Conservation (phyloP, 768 basidiomycete genomes). For the Lactarius quietus region DNA sequence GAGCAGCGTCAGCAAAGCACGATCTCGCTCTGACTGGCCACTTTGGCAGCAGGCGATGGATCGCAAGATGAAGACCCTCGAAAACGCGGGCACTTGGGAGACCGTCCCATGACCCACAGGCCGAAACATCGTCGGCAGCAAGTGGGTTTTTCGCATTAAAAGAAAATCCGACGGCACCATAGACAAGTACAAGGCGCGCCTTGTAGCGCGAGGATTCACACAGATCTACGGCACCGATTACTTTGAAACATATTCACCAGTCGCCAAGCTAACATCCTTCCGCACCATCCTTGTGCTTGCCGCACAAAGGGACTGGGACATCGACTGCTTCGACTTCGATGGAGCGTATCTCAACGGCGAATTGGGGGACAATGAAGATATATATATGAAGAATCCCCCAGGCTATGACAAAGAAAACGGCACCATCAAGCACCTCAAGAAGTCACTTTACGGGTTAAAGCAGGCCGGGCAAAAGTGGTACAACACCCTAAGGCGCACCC, state of each 20-base stretch:
- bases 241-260: slow-evolving; percentile 39
- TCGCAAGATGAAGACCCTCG: slow-evolving; percentile 26
- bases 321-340: slow-evolving; percentile 37
- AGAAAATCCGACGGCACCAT: no score
- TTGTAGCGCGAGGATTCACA: no score
- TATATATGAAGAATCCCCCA: slow-evolving; percentile 13
- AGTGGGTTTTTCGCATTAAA: no score
- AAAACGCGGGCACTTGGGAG: slow-evolving; percentile 33
- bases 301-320: slow-evolving; percentile 25
- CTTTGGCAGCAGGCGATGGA: slow-evolving; percentile 30
- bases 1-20: slow-evolving; percentile 26
- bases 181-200: no score
- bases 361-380: neutral
- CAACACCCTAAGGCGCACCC: slow-evolving; percentile 7
- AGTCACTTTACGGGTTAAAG: slow-evolving; percentile 27
- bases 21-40: slow-evolving; percentile 29
- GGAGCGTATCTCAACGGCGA: slow-evolving; percentile 30
- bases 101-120: slow-evolving; percentile 28
- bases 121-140: slow-evolving; percentile 24
- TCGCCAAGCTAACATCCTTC: slow-evolving; percentile 26
- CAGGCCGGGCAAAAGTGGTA: slow-evolving; percentile 27
- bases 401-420: slow-evolving; percentile 1
- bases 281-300: slow-evolving; percentile 30
- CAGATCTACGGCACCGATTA: slow-evolving; percentile 24
- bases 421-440: slow-evolving; percentile 20